Base-by-base conservation (phyloP, 2,329 filamentous ascomycete genomes). In the Knufia petricola region DNA sequence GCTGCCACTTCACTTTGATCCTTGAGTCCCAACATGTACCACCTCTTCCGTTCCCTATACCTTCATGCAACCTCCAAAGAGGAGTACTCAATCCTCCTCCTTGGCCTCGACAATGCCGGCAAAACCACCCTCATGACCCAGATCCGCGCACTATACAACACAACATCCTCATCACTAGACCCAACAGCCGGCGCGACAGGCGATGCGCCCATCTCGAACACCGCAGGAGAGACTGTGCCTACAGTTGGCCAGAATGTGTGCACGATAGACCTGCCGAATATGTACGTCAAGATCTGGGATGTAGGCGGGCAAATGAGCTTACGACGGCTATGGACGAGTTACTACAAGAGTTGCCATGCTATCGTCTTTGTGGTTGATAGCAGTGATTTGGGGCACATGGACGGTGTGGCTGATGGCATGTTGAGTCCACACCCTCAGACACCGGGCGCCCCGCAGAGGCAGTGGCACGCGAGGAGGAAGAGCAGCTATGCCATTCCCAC, bases 251-350 rank as follows among this genome's bases (percentile, higher is more conserved):
- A 96, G 66, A 96, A 96, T 69, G 89, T 96, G 55, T 85, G 87
- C 54, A 92, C 89, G 40, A 86, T 98, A 63, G 81, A 85, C 19
- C 76, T 96, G 20, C 84, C 87, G 13, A 87, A 95, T 66, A 90
- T 95, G 80, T 95, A 96, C 73, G 76, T 98, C 63, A 95, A 95
- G 73, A 85, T 98, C 60, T 96, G 92, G 92, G 92, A 98, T 64
- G 87, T 98, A 1, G 92, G 92, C 55, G 92, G 92, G 4, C 92
- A 98, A 68, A 81, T 92, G 62, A 84, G 79, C 23, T 77, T 98
- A 63, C 83, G 92, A 53, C 84, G 84, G 55, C 79, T 96, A 26
- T 98, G 92, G 92, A 87, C 95, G 66, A 87, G 82, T 66, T 98
- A 98, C 72, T 98, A 95, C 73, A 76, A 81, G 44, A 86, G 81